Evolutionary conservation across 352 stramenopile species (phyloP).

Genomic region (Phytophthora megakarya): DNA sequence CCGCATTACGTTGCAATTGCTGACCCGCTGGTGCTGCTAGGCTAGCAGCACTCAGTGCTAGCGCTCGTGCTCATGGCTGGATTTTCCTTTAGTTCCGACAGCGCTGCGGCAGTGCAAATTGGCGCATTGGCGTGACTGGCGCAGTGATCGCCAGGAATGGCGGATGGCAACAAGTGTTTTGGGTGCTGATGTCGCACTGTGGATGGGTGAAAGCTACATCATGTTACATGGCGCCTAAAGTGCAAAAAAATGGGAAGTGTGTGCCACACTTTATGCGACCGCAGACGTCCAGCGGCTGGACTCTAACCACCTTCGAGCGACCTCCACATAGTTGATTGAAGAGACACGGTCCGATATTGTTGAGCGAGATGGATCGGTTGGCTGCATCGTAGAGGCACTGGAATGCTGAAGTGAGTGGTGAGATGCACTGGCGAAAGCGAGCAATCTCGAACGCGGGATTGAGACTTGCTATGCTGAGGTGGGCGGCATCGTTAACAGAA

Average conservation of each 20-base stretch:
- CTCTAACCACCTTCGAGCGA: not conserved
- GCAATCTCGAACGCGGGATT: too few relatives aligned
- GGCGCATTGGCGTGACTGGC: not conserved
- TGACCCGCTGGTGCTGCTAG: conserved; percentile 1
- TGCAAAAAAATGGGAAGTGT: not conserved
- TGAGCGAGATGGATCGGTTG: too few relatives aligned
- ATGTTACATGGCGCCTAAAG: conserved; percentile 9
- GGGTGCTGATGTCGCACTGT: conserved; percentile 10
- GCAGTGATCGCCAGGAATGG: not conserved
- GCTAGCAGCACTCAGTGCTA: not conserved
- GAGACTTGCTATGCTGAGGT: too few relatives aligned
- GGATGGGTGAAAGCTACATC: not conserved
- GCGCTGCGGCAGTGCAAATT: not conserved
- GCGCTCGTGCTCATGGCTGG: conserved; percentile 4
- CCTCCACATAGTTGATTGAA: not conserved
- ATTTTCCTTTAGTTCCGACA: conserved; percentile 18
- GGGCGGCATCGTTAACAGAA: too few relatives aligned
- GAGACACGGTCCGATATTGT: too few relatives aligned
- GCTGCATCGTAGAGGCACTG: too few relatives aligned
- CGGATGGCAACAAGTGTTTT: not conserved
- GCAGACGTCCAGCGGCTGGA: too few relatives aligned
- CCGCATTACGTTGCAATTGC: conserved; percentile 9
- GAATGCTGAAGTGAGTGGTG: too few relatives aligned
- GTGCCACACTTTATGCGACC: not conserved
- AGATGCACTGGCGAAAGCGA: too few relatives aligned